phyloP scores from a whole-genome alignment of 2,329 filamentous ascomycete genomes.

The Kalaharituber pfeilii region DNA sequence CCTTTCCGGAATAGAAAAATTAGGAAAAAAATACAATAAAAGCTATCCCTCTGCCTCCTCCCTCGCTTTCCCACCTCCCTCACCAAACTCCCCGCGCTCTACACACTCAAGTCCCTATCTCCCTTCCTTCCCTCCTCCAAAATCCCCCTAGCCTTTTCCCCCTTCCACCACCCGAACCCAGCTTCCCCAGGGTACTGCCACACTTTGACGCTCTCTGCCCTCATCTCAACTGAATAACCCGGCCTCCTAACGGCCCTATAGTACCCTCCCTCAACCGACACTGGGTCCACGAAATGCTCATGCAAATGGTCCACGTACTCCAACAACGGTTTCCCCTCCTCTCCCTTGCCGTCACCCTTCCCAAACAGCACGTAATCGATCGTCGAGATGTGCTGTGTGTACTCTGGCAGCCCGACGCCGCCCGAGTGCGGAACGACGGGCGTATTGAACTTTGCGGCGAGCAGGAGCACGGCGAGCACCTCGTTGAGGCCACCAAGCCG shows the following conservation, averaged over 20 bases:
- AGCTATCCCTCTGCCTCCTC: background rate
- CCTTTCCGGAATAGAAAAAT: background rate
- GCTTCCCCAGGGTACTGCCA: slow-evolving; percentile 46
- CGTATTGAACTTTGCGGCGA: slow-evolving; percentile 53
- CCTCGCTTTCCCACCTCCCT: background rate
- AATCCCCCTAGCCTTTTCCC: slow-evolving; percentile 59
- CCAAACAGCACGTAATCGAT: slow-evolving; percentile 85
- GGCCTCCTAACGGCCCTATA: slow-evolving; percentile 70
- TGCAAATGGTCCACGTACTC: slow-evolving; percentile 90
- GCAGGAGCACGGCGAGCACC: slow-evolving; percentile 71
- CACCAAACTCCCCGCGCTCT: background rate
- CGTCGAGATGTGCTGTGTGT: slow-evolving; percentile 80
- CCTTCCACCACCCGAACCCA: slow-evolving; percentile 73
- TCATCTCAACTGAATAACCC: slow-evolving; percentile 91
- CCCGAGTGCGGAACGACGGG: slow-evolving; percentile 81
- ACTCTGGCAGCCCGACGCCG: slow-evolving; percentile 79
- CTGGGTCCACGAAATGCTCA: slow-evolving; percentile 77
- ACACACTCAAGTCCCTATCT: background rate
- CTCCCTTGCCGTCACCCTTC: no score
- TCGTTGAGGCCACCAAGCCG: slow-evolving; percentile 82
- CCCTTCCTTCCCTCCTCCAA: slow-evolving; percentile 34
- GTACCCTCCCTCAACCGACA: slow-evolving; percentile 64
- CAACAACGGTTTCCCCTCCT: slow-evolving; percentile 51
- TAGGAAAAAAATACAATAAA: background rate
- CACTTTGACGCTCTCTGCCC: slow-evolving; percentile 64